phyloP scores from a whole-genome alignment of 768 basidiomycete genomes.

The Suillus variegatus region DNA sequence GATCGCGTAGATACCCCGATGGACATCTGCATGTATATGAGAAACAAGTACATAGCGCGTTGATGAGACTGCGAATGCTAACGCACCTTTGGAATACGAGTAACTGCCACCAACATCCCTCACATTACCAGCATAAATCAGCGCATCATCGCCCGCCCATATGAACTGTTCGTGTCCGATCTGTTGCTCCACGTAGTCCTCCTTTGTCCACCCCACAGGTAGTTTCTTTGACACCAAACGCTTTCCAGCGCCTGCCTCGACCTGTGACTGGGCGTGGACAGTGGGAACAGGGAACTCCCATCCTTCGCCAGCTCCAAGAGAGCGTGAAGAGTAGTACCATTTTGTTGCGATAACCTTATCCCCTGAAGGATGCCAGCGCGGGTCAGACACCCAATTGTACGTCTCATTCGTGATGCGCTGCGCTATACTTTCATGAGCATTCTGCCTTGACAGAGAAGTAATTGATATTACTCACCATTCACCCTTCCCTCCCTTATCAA shows the following conservation, averaged over 20 bases:
- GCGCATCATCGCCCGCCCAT: slow-evolving; percentile 56
- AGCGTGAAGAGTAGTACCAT: slow-evolving; percentile 69
- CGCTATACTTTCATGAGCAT: slow-evolving; percentile 28
- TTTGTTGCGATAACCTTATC: slow-evolving; percentile 69
- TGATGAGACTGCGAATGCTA: not conserved
- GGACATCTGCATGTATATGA: slow-evolving; percentile 49
- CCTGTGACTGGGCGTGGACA: slow-evolving; percentile 13
- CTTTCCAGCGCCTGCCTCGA: slow-evolving; percentile 45
- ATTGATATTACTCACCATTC: slow-evolving; percentile 33
- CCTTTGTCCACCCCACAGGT: slow-evolving; percentile 60
- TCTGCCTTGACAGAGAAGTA: not conserved
- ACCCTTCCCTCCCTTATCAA: slow-evolving; percentile 59
- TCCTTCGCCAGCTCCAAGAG: slow-evolving; percentile 71
- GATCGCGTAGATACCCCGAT: slow-evolving; percentile 70
- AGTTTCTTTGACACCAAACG: slow-evolving; percentile 57
- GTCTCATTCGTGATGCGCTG: slow-evolving; percentile 70
- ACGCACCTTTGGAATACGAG: slow-evolving; percentile 64
- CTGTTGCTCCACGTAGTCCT: slow-evolving; percentile 66
- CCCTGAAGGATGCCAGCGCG: slow-evolving; percentile 71
- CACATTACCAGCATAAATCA: slow-evolving; percentile 71
- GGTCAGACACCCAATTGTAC: slow-evolving; percentile 68
- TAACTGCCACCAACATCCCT: slow-evolving; percentile 47
- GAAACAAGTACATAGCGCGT: not conserved
- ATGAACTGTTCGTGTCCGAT: slow-evolving; percentile 74
- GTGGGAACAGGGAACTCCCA: slow-evolving; percentile 64